Conservation (phyloP, 257 asterid genomes). For the Capsicum baccatum region DNA sequence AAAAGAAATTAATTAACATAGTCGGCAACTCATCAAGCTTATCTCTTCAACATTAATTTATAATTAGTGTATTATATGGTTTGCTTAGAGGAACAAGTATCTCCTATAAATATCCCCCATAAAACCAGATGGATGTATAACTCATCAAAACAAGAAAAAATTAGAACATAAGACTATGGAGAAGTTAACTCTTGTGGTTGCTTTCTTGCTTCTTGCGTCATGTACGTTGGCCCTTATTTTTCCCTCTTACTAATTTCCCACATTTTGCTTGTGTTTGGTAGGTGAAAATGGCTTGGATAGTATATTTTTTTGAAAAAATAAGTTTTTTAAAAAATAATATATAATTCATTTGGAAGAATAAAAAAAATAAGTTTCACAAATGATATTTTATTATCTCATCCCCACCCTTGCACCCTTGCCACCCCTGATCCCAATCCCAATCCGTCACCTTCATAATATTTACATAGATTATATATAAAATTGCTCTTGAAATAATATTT, state of each 20-base stretch:
- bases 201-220: background rate
- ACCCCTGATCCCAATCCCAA: background rate
- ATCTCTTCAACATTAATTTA: conserved; percentile 1
- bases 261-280: background rate
- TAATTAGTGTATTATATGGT: background rate
- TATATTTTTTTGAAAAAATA: background rate
- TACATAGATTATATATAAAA: background rate
- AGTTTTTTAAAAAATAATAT: no score
- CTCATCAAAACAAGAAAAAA: background rate
- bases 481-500: background rate
- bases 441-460: background rate
- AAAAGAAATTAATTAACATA: background rate
- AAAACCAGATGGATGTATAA: background rate
- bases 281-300: background rate
- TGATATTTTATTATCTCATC: background rate
- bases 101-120: background rate
- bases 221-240: background rate
- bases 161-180: background rate
- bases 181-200: background rate
- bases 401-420: no score
- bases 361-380: no score
- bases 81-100: background rate
- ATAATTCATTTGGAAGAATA: background rate
- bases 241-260: background rate
- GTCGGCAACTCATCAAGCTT: background rate